phyloP scores from a whole-genome alignment of 805 yeast species.

The Candida maesae region DNA sequence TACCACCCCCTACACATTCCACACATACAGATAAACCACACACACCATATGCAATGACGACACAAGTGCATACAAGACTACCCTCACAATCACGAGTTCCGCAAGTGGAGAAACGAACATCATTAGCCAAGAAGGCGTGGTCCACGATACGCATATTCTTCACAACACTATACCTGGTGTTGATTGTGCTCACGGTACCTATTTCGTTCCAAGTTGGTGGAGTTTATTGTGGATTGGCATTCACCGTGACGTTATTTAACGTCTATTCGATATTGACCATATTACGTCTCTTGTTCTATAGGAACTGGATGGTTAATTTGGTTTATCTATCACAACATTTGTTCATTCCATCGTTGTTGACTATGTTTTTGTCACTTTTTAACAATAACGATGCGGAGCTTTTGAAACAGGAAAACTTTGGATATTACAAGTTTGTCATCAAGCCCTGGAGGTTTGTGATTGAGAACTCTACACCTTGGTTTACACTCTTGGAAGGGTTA shows the following conservation, averaged over 20 bases:
- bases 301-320: conserved; percentile 30
- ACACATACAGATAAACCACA: too few relatives aligned
- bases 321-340: conserved; percentile 80
- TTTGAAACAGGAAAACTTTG: conserved; percentile 20
- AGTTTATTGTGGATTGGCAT: conserved; percentile 81
- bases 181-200: conserved; percentile 81
- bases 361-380: conserved; percentile 60
- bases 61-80: conserved; percentile 4
- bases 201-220: conserved; percentile 95
- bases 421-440: conserved; percentile 37
- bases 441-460: conserved; percentile 70
- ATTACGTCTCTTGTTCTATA: conserved; percentile 48
- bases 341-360: conserved; percentile 74
- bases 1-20: too few relatives aligned
- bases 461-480: conserved; percentile 80
- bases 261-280: conserved; percentile 74
- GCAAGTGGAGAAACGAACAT: neutral
- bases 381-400: conserved; percentile 29
- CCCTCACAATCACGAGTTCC: too few relatives aligned
- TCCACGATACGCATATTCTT: conserved; percentile 30
- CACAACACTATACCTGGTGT: conserved; percentile 58
- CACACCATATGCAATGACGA: neutral
- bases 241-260: conserved; percentile 66
- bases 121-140: conserved; percentile 5
- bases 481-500: conserved; percentile 88